These are phyloP conservation scores for Grigorovia jiainica DNA, from an alignment of 805 yeast species.

Conservation along the genomic window DNA sequence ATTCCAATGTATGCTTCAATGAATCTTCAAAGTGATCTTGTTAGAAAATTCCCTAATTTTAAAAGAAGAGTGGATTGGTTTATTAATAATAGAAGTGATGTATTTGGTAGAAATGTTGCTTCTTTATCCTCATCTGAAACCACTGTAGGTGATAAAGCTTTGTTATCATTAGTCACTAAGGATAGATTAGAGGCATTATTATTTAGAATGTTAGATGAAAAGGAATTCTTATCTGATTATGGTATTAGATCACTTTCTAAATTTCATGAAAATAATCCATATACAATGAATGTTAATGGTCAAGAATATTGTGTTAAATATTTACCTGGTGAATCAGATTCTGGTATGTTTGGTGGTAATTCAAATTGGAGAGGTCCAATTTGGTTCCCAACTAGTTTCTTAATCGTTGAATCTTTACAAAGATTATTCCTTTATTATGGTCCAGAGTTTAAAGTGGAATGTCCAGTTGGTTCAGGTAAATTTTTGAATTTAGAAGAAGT, in stretches of 20 bases:
- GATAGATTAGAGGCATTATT: conserved; percentile 71
- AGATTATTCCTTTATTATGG: conserved; percentile 86
- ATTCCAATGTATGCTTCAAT: conserved; percentile 85
- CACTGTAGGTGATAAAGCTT: conserved; percentile 75
- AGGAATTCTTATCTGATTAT: conserved; percentile 72
- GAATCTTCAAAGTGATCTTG: conserved; percentile 76
- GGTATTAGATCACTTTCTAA: conserved; percentile 87
- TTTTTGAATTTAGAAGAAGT: conserved; percentile 73
- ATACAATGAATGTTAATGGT: conserved; percentile 74
- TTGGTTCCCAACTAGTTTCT: conserved; percentile 89
- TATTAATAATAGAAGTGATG: conserved; percentile 52
- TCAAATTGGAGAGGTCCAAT: conserved; percentile 97
- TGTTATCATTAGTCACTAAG: conserved; percentile 70
- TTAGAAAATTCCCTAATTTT: conserved; percentile 72
- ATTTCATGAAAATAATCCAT: conserved; percentile 77
- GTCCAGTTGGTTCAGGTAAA: conserved; percentile 78
- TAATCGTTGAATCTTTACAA: conserved; percentile 78
- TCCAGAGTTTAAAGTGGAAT: conserved; percentile 71
- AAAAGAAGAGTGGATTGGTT: conserved; percentile 81
- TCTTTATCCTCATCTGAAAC: conserved; percentile 52
- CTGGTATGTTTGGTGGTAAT: conserved; percentile 93
- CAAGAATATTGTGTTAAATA: conserved; percentile 59
- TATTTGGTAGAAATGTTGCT: conserved; percentile 78
- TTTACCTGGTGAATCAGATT: conserved; percentile 81
- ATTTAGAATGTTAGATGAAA: conserved; percentile 73